Base-by-base conservation (phyloP, 2,329 filamentous ascomycete species). In the Trichoderma sp. region DNA sequence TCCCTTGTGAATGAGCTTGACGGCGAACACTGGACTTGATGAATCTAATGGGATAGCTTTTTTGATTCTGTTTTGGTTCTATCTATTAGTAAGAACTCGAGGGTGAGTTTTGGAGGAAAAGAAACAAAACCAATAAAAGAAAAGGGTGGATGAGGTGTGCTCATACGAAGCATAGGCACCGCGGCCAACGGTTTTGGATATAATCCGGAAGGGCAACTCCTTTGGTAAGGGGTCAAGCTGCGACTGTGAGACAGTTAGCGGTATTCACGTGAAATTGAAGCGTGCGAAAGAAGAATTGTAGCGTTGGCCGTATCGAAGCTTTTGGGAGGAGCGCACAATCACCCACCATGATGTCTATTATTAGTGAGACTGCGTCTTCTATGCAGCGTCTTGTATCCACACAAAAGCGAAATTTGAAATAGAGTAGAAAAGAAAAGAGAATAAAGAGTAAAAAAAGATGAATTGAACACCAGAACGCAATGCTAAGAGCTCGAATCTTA, bases 1-100 rank as follows among this genome's bases (percentile, higher is more conserved):
- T 72, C 92, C 91, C 82, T 99, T 99, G 83, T 99, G 95, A 78
- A 99, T 97, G 81, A 99, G 93, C 80, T 99, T 99, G 80, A 99
- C 93, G 16, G 96, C 96, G 79, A 99, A 98, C 69, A 99, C 84
- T 34, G 95, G 95, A 30, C 83, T 86, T 30, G 87, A 82, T 1
- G 85, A 80, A 72, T 91, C 86, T 28, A 90, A 83, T 8, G 95
- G 95, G 58, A 91, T 88, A 34, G 95, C 96, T 82, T 98, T 98
- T 78, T 97, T 97, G 77, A 97, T 96, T 70, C 94, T 95, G 79
- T 68, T 21, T 7, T n/a, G 4, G 32, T 60, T 68, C 49, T 43
- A 74, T 72, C 26, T 59, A 69, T 66, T 63, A 46, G 32, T 59
- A 51, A 26, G 51, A n/a, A 13, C 24, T 46, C 18, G 24, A 39